Evolutionary conservation across 352 stramenopile genomes (phyloP).

Genomic region (Phytophthora megakarya): DNA sequence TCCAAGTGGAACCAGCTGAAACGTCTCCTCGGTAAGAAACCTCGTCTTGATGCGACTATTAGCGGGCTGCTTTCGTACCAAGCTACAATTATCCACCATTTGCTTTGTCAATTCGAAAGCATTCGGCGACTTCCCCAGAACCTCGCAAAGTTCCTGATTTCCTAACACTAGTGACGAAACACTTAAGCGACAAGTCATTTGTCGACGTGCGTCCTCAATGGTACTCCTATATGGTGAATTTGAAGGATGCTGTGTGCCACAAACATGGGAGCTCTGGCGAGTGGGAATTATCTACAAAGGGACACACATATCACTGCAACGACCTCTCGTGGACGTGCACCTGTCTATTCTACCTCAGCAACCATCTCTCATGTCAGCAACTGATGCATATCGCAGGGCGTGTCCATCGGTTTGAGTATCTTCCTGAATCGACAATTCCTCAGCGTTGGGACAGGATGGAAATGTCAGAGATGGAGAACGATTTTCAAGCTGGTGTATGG

Average conservation of each 20-base stretch:
- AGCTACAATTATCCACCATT: conserved; percentile 2
- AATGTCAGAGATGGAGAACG: neutral
- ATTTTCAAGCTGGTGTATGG: neutral
- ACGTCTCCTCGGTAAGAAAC: conserved; percentile 1
- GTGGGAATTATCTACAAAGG: neutral
- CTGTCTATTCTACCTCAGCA: conserved; percentile 7
- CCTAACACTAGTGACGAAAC: neutral
- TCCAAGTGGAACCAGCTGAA: conserved; percentile 20
- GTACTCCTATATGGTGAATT: conserved; percentile 2
- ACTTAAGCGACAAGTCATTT: neutral
- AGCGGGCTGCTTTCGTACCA: conserved; percentile 1
- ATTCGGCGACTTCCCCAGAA: neutral
- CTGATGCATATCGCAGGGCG: neutral
- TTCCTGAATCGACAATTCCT: neutral
- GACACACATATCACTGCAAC: conserved; percentile 2
- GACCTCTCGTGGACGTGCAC: conserved; percentile 2
- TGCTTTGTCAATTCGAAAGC: neutral
- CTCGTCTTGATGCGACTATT: conserved; percentile 4
- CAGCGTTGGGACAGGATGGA: neutral
- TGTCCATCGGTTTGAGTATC: conserved; percentile 2
- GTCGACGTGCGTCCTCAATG: conserved; percentile 7
- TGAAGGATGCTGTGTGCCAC: neutral
- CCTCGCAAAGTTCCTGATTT: neutral
- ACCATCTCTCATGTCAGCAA: conserved; percentile 11
- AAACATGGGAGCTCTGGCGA: neutral